Evolutionary conservation across 83 land plant species (phyloP).

Genomic region (Picea abies): DNA sequence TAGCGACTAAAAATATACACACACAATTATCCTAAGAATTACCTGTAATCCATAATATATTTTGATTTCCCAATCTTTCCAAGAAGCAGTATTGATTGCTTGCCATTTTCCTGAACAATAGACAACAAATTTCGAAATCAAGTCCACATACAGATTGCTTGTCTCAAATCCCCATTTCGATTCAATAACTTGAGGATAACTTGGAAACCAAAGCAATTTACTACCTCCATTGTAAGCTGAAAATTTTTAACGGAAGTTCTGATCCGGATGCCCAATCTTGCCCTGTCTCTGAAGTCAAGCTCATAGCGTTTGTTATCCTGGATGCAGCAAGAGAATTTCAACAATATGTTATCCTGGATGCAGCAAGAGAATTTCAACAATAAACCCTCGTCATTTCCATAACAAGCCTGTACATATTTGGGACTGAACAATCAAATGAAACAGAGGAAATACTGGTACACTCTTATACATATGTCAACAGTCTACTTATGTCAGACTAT

Average conservation of each 20-base stretch:
- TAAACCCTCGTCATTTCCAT: no score
- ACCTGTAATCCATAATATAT: constrained; percentile 85
- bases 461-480: no score
- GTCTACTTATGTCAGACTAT: no score
- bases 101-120: constrained; percentile 62
- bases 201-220: neutral
- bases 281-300: constrained; percentile 73
- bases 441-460: no score
- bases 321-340: constrained; percentile 4
- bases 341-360: constrained; percentile 32
- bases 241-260: constrained; percentile 83
- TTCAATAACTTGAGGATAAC: constrained; percentile 1
- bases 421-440: no score
- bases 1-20: no score
- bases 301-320: constrained; percentile 67
- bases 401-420: no score
- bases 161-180: neutral
- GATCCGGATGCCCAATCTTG: constrained; percentile 50
- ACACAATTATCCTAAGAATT: neutral
- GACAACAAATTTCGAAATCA: neutral
- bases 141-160: neutral
- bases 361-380: neutral
- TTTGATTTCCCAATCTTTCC: constrained; percentile 73
- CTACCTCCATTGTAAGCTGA: constrained; percentile 82
- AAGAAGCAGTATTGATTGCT: constrained; percentile 68